Conservation (phyloP, 495 filamentous ascomycete species). For the Neurospora sp. region DNA sequence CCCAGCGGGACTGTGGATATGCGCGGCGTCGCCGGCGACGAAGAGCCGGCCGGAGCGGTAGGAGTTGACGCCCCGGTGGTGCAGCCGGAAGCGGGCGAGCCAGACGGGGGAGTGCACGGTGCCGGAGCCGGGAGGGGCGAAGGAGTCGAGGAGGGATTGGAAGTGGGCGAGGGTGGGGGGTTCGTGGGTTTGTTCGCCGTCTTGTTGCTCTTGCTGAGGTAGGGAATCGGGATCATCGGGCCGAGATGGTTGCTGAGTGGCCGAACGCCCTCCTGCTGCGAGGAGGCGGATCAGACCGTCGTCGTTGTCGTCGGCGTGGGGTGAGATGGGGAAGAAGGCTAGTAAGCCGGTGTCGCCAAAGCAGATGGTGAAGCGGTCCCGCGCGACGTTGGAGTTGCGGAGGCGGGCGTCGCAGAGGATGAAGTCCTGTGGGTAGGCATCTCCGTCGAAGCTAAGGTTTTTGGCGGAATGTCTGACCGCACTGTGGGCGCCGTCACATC, state of each 20-base stretch:
- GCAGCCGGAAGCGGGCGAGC: conserved; percentile 31
- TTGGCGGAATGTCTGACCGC: conserved; percentile 27
- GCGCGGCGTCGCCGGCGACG: conserved; percentile 48
- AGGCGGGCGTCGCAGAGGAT: conserved; percentile 35
- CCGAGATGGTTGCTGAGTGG: conserved; percentile 6
- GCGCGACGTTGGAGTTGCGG: conserved; percentile 17
- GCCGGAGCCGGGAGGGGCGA: conserved; percentile 23
- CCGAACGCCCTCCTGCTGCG: conserved; percentile 4
- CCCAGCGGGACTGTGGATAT: conserved; percentile 47
- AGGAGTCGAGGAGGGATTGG: conserved; percentile 16
- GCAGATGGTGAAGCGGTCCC: conserved; percentile 17
- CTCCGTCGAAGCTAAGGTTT: conserved; percentile 33
- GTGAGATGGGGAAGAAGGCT: conserved; percentile 20
- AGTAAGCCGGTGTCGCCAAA: conserved; percentile 16
- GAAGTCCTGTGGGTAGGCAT: conserved; percentile 31
- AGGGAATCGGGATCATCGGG: background rate
- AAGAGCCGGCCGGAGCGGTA: conserved; percentile 34
- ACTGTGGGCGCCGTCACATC: conserved; percentile 37
- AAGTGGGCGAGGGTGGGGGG: conserved; percentile 21
- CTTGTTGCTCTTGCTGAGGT: background rate
- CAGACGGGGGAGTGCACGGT: conserved; percentile 24
- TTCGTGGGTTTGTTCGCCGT: conserved; percentile 6
- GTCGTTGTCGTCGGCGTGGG: background rate
- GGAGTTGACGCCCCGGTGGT: conserved; percentile 26
- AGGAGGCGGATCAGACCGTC: conserved; percentile 22